These are phyloP conservation scores for Deuterostichococcus epilithicus DNA, from an alignment of 139 green algal genomes.

Conservation along the genomic window DNA sequence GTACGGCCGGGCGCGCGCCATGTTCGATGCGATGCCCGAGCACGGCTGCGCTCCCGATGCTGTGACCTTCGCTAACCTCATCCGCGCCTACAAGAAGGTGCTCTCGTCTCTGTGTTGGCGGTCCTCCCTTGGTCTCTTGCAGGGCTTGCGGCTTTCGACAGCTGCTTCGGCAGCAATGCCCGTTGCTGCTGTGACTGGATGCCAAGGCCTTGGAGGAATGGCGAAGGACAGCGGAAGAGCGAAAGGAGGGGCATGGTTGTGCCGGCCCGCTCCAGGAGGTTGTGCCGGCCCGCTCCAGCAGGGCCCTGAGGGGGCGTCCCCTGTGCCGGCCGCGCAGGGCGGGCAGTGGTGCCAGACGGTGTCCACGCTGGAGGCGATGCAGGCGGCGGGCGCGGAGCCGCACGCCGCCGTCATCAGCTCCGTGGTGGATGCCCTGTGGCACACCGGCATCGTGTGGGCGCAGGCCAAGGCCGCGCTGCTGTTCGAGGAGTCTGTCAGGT, in stretches of 20 bases:
- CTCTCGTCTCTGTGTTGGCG: too few species aligned
- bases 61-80: slow-evolving; percentile 56
- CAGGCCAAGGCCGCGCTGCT: slow-evolving; percentile 54
- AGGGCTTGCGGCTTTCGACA: too few species aligned
- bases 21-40: slow-evolving; percentile 28
- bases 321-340: neutral
- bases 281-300: too few species aligned
- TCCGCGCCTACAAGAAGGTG: slow-evolving; percentile 51
- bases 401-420: slow-evolving; percentile 39
- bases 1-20: slow-evolving; percentile 14
- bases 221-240: too few species aligned
- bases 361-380: slow-evolving; percentile 66
- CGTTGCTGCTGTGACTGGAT: too few species aligned
- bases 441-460: slow-evolving; percentile 53
- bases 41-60: slow-evolving; percentile 53
- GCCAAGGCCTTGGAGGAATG: too few species aligned
- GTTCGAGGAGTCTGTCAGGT: slow-evolving; percentile 47
- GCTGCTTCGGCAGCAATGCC: too few species aligned
- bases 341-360: slow-evolving; percentile 46
- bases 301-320: too few species aligned
- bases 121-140: too few species aligned
- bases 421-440: slow-evolving; percentile 55
- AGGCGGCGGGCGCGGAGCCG: slow-evolving; percentile 32
- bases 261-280: too few species aligned
- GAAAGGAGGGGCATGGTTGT: too few species aligned